A percentile compares a stretch with the other conserved stretches of the same genome.
Evolutionary conservation across 2,329 filamentous ascomycete genomes (phyloP).

Genomic region (Aspergillus awamori): DNA sequence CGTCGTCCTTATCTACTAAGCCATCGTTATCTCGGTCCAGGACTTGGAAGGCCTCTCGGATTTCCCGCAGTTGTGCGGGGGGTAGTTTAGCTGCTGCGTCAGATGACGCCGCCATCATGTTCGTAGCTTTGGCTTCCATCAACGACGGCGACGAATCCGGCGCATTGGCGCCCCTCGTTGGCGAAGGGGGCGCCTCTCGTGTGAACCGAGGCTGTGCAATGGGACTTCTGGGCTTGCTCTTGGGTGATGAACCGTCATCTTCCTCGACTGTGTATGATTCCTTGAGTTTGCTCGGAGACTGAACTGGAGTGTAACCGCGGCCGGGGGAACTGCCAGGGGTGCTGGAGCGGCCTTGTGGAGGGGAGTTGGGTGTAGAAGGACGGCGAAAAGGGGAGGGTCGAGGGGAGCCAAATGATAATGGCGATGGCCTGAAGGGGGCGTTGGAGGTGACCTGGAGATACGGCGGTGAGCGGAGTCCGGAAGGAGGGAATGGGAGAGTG

Average conservation of each 20-base stretch:
- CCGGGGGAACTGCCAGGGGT: slow-evolving; percentile 53
- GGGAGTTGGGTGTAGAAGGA: slow-evolving; percentile 64
- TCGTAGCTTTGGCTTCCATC: slow-evolving; percentile 28
- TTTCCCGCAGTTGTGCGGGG: slow-evolving; percentile 77
- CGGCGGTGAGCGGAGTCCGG: slow-evolving; percentile 2
- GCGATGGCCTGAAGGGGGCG: slow-evolving; percentile 70
- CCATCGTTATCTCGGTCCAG: slow-evolving; percentile 89
- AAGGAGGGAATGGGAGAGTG: background rate
- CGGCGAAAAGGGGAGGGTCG: slow-evolving; percentile 71
- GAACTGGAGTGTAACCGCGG: slow-evolving; percentile 46
- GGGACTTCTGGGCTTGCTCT: slow-evolving; percentile 29
- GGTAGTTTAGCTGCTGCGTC: slow-evolving; percentile 61
- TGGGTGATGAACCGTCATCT: slow-evolving; percentile 34
- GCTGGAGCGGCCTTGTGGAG: slow-evolving; percentile 56
- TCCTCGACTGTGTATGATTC: slow-evolving; percentile 50
- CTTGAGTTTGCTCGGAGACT: slow-evolving; percentile 52
- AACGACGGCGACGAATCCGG: slow-evolving; percentile 34
- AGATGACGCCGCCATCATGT: slow-evolving; percentile 27
- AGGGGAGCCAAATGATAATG: slow-evolving; percentile 70
- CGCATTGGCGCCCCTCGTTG: slow-evolving; percentile 38
- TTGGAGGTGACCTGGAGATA: slow-evolving; percentile 47
- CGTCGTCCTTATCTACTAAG: slow-evolving; percentile 76
- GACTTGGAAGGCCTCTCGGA: slow-evolving; percentile 92
- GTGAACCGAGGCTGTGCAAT: slow-evolving; percentile 39
- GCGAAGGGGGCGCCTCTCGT: slow-evolving; percentile 44